Evolutionary conservation across 441 rosid genomes (phyloP).

Genomic region (Bocquillonia castaneifolia): DNA sequence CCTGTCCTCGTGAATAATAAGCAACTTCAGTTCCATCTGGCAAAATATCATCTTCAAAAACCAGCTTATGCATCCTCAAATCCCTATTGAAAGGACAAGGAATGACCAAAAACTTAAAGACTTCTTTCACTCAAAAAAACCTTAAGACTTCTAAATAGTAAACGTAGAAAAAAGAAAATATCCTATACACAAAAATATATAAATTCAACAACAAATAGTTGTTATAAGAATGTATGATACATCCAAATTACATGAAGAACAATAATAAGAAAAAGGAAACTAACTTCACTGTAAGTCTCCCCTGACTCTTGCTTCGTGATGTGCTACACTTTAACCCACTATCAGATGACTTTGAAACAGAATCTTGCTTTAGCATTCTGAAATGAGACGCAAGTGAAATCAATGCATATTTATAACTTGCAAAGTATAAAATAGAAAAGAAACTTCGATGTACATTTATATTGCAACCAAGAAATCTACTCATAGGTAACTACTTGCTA

Average conservation of each 20-base stretch:
- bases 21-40: conserved; percentile 92
- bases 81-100: conserved; percentile 47
- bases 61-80: conserved; percentile 74
- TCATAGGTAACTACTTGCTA: background rate
- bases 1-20: conserved; percentile 80
- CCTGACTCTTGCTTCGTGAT: conserved; percentile 46
- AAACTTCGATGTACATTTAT: background rate
- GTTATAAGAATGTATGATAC: background rate
- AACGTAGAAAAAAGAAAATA: background rate
- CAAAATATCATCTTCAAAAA: conserved; percentile 76
- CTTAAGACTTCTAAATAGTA: conserved; percentile 7
- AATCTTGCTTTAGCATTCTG: conserved; percentile 45
- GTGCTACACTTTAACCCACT: conserved; percentile 37
- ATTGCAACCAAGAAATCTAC: background rate
- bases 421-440: background rate
- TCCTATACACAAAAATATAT: background rate
- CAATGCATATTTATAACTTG: background rate
- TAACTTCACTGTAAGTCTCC: conserved; percentile 77
- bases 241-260: background rate
- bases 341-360: conserved; percentile 33
- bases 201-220: background rate
- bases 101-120: conserved; percentile 16
- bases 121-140: too few relatives aligned
- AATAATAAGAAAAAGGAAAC: conserved; percentile 23
- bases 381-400: conserved; percentile 18